Percentiles rank a stretch among this genome's conserved stretches.
phyloP scores from a whole-genome alignment of 139 green algal species.

The Micractinium sp. region DNA sequence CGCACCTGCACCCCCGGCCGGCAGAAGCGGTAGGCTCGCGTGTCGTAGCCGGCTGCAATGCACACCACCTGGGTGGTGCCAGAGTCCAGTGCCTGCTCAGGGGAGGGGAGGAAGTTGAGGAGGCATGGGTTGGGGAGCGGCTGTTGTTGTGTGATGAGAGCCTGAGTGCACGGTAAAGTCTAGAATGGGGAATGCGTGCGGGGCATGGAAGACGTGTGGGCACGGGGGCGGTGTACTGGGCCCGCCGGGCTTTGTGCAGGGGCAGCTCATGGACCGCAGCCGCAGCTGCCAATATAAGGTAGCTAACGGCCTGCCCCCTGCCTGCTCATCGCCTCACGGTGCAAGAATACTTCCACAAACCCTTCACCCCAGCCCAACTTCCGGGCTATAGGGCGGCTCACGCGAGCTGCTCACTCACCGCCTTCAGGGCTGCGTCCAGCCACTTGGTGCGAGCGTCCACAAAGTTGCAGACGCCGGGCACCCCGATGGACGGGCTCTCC shows the following conservation, averaged over 20 bases:
- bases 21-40: slow-evolving; percentile 66
- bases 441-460: slow-evolving; percentile 77
- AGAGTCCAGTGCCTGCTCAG: slow-evolving; percentile 40
- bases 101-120: background rate
- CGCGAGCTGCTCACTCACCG: background rate
- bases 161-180: background rate
- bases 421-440: slow-evolving; percentile 64
- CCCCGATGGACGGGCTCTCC: slow-evolving; percentile 36
- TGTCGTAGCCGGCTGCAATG: slow-evolving; percentile 79
- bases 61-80: slow-evolving; percentile 73
- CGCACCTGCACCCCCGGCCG: slow-evolving; percentile 28
- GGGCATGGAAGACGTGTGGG: too few relatives aligned
- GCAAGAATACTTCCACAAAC: too few relatives aligned
- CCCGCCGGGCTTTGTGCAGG: too few relatives aligned
- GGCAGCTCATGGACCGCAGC: too few relatives aligned
- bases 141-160: background rate
- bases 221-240: too few relatives aligned
- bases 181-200: background rate
- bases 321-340: too few relatives aligned
- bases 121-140: background rate
- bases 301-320: too few relatives aligned
- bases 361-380: too few relatives aligned
- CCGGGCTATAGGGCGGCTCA: too few relatives aligned
- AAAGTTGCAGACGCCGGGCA: slow-evolving; percentile 73
- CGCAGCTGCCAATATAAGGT: too few relatives aligned